A percentile compares a stretch with the other conserved stretches of the same genome.
phyloP scores from a whole-genome alignment of 805 yeast species.

The Yarrowia osloensis region DNA sequence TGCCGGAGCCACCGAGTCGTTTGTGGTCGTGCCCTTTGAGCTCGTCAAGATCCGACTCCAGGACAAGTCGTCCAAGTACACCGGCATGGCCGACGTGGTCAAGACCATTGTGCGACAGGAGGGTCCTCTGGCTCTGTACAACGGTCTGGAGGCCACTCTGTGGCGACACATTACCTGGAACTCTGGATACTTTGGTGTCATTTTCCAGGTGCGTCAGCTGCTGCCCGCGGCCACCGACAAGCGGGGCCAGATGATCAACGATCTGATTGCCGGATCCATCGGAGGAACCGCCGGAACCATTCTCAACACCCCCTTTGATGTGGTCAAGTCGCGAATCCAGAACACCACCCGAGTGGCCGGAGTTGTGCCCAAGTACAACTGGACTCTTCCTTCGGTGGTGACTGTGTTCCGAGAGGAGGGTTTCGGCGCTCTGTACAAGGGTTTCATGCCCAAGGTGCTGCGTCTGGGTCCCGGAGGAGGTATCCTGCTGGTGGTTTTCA shows the following conservation, averaged over 20 bases:
- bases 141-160: slow-evolving; percentile 93
- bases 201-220: slow-evolving; percentile 77
- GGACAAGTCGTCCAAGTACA: slow-evolving; percentile 79
- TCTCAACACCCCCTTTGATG: slow-evolving; percentile 92
- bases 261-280: slow-evolving; percentile 86
- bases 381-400: slow-evolving; percentile 82
- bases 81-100: slow-evolving; percentile 82
- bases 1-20: slow-evolving; percentile 96
- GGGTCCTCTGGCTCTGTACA: slow-evolving; percentile 83
- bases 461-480: slow-evolving; percentile 99
- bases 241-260: slow-evolving; percentile 78
- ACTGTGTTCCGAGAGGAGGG: slow-evolving; percentile 90
- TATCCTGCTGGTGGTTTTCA: slow-evolving; percentile 93
- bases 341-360: slow-evolving; percentile 66
- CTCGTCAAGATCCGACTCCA: slow-evolving; percentile 92
- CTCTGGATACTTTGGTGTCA: slow-evolving; percentile 96
- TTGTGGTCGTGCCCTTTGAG: slow-evolving; percentile 97
- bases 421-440: slow-evolving; percentile 85
- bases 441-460: slow-evolving; percentile 94
- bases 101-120: slow-evolving; percentile 68
- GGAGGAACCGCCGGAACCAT: slow-evolving; percentile 98
- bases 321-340: slow-evolving; percentile 95
- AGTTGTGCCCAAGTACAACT: slow-evolving; percentile 81
- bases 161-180: slow-evolving; percentile 98
- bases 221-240: slow-evolving; percentile 76